phyloP scores from a whole-genome alignment of 2,329 filamentous ascomycete genomes.

The Exophiala oligosperma region DNA sequence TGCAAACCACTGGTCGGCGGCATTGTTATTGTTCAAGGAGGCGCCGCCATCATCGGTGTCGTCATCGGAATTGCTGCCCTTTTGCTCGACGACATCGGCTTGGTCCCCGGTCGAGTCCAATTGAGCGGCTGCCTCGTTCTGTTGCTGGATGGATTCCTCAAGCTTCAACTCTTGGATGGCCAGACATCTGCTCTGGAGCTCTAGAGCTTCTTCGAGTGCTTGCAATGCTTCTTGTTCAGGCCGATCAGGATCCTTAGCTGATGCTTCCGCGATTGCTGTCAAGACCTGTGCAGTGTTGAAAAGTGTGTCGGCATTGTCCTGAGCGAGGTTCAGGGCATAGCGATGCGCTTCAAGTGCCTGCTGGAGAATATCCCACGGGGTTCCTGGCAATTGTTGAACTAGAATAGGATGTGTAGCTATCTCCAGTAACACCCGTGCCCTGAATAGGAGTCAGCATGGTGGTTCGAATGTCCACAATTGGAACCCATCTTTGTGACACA shows the following conservation, averaged over 20 bases:
- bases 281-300: slow-evolving; percentile 74
- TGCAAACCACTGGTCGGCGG: slow-evolving; percentile 57
- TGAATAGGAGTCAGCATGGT: slow-evolving; percentile 33
- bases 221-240: slow-evolving; percentile 49
- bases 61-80: slow-evolving; percentile 25
- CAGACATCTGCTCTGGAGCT: slow-evolving; percentile 60
- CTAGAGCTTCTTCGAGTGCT: slow-evolving; percentile 60
- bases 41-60: slow-evolving; percentile 36
- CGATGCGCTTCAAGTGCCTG: slow-evolving; percentile 65
- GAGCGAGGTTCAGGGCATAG: slow-evolving; percentile 59
- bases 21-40: slow-evolving; percentile 3
- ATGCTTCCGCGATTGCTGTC: slow-evolving; percentile 62
- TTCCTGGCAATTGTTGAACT: slow-evolving; percentile 56
- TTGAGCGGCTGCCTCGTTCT: slow-evolving; percentile 19
- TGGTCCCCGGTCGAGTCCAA: slow-evolving; percentile 9
- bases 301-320: slow-evolving; percentile 65
- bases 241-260: slow-evolving; percentile 53
- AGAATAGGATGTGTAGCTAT: slow-evolving; percentile 67
- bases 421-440: slow-evolving; percentile 68
- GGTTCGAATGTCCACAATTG: slow-evolving; percentile 7
- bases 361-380: slow-evolving; percentile 56
- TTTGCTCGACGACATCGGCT: slow-evolving; percentile 17
- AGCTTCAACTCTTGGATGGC: slow-evolving; percentile 53
- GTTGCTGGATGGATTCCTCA: slow-evolving; percentile 46
- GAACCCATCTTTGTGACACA: slow-evolving; percentile 29